A percentile compares a stretch with the other conserved stretches of the same genome.
These are phyloP conservation scores for Anthostomella pinea DNA, from an alignment of 2,329 filamentous ascomycete species.

Conservation along the genomic window DNA sequence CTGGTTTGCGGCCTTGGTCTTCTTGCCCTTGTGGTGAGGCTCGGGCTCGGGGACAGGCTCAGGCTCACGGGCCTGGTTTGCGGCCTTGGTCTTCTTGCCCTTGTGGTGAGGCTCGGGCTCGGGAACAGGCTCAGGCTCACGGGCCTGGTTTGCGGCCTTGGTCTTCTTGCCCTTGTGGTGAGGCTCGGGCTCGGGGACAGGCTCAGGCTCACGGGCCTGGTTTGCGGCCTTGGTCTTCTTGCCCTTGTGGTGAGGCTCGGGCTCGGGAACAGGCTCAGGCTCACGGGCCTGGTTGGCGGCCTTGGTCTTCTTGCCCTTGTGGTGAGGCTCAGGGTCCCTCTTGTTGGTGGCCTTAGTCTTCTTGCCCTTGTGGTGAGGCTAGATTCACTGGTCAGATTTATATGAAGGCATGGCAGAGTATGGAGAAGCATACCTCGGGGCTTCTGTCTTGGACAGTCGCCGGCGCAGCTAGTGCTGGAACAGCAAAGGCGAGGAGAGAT, in stretches of 20 bases:
- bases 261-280: no score
- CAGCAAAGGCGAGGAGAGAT: slow-evolving; percentile 28
- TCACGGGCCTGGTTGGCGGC: no score
- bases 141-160: slow-evolving; percentile 7
- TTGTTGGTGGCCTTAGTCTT: slow-evolving; percentile 9
- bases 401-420: no score
- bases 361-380: no score
- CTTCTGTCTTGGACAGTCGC: slow-evolving; percentile 9
- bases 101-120: slow-evolving; percentile 12
- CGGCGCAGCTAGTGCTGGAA: slow-evolving; percentile 18
- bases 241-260: slow-evolving; percentile 1
- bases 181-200: slow-evolving; percentile 7
- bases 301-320: no score
- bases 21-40: slow-evolving; percentile 1
- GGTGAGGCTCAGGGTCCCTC: slow-evolving; percentile 3
- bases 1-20: background rate
- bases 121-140: background rate
- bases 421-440: no score
- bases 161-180: slow-evolving; percentile 8
- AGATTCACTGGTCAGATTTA: no score
- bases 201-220: no score
- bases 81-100: slow-evolving; percentile 15
- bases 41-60: background rate
- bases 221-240: slow-evolving; percentile 1
- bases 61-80: background rate